Evolutionary conservation across 257 asterid species (phyloP), one percentile per base, ranked within the genome.

Genomic region (Plantago ovata): DNA sequence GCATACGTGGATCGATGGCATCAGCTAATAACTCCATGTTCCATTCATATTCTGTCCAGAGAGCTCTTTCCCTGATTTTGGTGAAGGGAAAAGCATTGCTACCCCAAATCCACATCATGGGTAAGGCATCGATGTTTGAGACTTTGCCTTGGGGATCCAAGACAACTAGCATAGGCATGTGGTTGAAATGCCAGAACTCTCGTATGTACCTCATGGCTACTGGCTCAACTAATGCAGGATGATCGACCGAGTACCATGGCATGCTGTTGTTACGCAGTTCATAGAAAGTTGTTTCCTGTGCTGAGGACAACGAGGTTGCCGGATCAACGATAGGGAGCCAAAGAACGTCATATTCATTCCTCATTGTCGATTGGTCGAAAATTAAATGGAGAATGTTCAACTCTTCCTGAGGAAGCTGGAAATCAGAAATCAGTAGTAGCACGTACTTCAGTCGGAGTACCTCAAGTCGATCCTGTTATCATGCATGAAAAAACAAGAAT

Each of bases 81-180:
- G 87, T 84, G 77, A 92, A 92, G 2, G 96, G 96, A 53, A 84
- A 92, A 1, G 96, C 95, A 9, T 51, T 40, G 45, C 83, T 72
- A 0, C 96, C 96, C 98, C 98, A 92, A 58, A 88, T 92, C 95
- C 96, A 88, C 77, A 88, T 81, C 94, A 92, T 82, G 11, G 93
- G 94, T 1, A 87, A 59, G 1, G 98, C 96, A 61, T 92, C 81
- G 0, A 74, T 65, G 45, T 80, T 84, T 1, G 86, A 66, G 16
- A 76, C 85, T 63, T 76, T 81, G 0, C 98, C 98, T 14, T 79
- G 87, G 5, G 95, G 89, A 66, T 90, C 95, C 59, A 87, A 41
- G 12, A 87, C 98, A 0, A 87, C 87, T 8, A 87, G 91, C 72
- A 82, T 76, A 4, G 96, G 96, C 78, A 68, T 76, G 73, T 84